A percentile compares a stretch with the other conserved stretches of the same genome.
phyloP scores from a whole-genome alignment of 768 basidiomycete species.

The Lactarius evosmus region DNA sequence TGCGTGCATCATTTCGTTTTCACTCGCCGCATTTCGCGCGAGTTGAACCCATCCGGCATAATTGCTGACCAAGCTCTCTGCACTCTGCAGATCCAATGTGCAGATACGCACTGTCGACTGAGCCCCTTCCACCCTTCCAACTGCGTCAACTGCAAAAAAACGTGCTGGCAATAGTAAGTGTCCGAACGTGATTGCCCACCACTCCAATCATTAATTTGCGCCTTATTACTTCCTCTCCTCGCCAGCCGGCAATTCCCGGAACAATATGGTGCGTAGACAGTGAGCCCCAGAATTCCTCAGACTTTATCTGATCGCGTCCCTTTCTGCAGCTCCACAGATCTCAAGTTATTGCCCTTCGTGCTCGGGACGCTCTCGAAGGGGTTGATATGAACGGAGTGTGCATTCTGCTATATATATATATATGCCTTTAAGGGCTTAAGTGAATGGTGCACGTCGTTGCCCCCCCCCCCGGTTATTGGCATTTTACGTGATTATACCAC shows the following conservation, averaged over 20 bases:
- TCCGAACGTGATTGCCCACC: background rate
- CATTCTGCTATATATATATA: background rate
- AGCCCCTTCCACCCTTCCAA: constrained; percentile 23
- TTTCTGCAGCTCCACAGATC: constrained; percentile 20
- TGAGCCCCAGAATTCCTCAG: background rate
- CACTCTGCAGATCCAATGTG: constrained; percentile 21
- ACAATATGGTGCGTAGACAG: constrained; percentile 17
- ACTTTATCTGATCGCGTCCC: constrained; percentile 3
- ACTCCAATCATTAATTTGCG: background rate
- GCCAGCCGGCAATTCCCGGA: constrained; percentile 25
- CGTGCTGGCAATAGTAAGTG: constrained; percentile 25
- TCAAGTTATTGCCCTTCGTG: constrained; percentile 24
- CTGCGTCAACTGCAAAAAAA: constrained; percentile 24
- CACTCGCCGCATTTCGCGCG: background rate
- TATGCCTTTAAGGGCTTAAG: background rate
- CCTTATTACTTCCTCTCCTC: background rate
- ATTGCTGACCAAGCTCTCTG: background rate
- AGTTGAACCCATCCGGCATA: background rate
- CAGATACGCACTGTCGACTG: constrained; percentile 22
- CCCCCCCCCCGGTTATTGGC: constrained; percentile 6
- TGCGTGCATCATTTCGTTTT: constrained; percentile 5
- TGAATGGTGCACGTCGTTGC: background rate
- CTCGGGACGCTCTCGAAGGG: constrained; percentile 17
- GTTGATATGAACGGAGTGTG: background rate
- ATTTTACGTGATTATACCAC: constrained; percentile 22